Evolutionary conservation across 2,329 filamentous ascomycete genomes (phyloP).

Genomic region (Penicillium expansum): DNA sequence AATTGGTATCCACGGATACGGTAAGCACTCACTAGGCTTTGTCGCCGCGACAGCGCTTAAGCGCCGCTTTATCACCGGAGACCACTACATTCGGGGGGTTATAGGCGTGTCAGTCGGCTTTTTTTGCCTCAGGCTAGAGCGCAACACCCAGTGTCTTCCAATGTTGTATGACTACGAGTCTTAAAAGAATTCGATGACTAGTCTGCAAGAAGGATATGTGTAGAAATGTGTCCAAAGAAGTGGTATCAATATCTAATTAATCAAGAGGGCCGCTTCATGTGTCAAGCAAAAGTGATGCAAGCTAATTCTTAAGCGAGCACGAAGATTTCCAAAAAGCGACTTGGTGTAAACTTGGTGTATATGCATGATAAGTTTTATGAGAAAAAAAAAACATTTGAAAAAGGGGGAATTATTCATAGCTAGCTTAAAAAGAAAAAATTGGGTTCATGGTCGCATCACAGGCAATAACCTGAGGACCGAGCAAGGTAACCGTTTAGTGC

Average conservation of each 20-base stretch:
- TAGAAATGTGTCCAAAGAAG: constrained; percentile 10
- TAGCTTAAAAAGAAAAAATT: neutral
- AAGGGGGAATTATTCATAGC: constrained; percentile 6
- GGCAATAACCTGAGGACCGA: neutral
- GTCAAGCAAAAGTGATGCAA: constrained; percentile 18
- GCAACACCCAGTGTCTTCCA: neutral
- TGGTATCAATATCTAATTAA: constrained; percentile 24
- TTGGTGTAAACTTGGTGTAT: constrained; percentile 3
- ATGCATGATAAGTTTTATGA: constrained; percentile 5
- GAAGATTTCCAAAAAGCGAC: constrained; percentile 8
- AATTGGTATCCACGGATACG: no score
- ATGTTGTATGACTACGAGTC: neutral
- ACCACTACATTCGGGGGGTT: no score
- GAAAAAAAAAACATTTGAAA: constrained; percentile 8
- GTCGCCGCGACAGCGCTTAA: no score
- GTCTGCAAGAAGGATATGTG: neutral
- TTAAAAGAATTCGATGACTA: neutral
- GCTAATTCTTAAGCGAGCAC: constrained; percentile 11
- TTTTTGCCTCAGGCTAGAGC: neutral
- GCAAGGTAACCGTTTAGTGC: constrained; percentile 3
- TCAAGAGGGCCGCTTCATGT: constrained; percentile 10
- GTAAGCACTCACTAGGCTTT: no score
- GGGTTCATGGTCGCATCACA: neutral
- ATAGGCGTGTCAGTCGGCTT: neutral
- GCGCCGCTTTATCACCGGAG: no score